Evolutionary conservation across 495 filamentous ascomycete species (phyloP), one percentile per base, ranked within the genome.

Genomic region (Tuber microsphaerosporum): DNA sequence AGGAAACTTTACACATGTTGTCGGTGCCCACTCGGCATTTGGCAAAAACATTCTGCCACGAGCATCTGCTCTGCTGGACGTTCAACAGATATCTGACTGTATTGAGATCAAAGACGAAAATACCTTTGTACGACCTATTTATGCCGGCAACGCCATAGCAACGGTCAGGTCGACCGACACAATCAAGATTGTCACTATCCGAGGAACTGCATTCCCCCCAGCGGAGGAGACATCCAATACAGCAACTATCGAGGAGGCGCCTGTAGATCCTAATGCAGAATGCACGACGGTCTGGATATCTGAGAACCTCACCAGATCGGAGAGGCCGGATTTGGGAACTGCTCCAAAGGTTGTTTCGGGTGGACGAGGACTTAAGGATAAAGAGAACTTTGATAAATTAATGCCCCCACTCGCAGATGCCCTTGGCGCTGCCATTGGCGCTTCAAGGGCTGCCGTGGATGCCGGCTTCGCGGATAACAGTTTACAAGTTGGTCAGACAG

Each of bases 391-490:
- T 83, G 94, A 99, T 85, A 88, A 88, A 74, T 84, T 98, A 75
- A 98, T 99, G 87, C 87, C 91, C 41, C 94, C 96, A 20, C 87
- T 99, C 41, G 95, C 95, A 22, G 95, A 99, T 83, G 88, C 92
- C 2, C 87, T 99, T 16, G 94, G 94, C 42, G 95, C 95, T 10
- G 95, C 95, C 19, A 92, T 99, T 77, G 95, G 95, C 81, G 95
- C 95, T 48, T 96, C 93, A 44, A 90, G 95, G 79, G 95, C 95
- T 20, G 95, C 95, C 5, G 96, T 99, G 20, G 95, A 99, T 86
- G 94, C 93, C 77, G 95, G 95, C 19, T 99, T 97, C 82, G 96
- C 96, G n/a, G 95, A 99, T 85, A 99, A 99, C 89, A 97, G 93
- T 85, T 85, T 99, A 82, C 95, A 99, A 85, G 93, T 99, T 77